Evolutionary conservation across 306 rosid species (phyloP), one percentile per base, ranked within the genome.

Genomic region (Vigna radiata): DNA sequence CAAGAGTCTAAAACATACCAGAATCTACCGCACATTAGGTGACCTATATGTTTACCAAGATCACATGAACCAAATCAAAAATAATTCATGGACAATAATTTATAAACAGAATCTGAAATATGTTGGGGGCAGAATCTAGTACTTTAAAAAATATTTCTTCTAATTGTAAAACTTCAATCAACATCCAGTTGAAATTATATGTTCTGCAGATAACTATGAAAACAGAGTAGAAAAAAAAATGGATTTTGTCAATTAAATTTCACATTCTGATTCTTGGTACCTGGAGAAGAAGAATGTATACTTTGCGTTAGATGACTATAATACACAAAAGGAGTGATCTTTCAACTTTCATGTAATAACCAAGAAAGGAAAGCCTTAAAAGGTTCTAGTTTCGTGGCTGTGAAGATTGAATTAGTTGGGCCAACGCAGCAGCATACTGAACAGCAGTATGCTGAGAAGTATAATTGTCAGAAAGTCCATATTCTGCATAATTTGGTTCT

Each of bases 381-480:
- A 31, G 63, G 52, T 52, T 79, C 90, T 89, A 90, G 66, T 65
- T 89, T 83, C 97, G 85, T 62, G 46, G 33, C 79, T 89, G 97
- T 49, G 83, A 93, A 1, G 96, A 83, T 11, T 91, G 90, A 78
- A 95, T 89, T 18, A 95, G 79, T 54, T 92, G 97, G 72, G 93
- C 91, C 82, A 95, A 81, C 1, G 90, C 89, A 33, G 86, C 84
- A 66, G 96, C 97, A 76, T 92, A 92, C 70, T 92, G 99, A 77
- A 95, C 89, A 3, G 96, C 97, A 2, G 97, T 90, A 77, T 95
- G 99, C 67, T 92, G 97, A 33, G 87, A 64, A 31, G 92, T 85
- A 62, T 88, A 95, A 75, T 31, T 82, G 85, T 92, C 97, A 15
- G 80, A 60, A 37, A 89, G 97, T 46, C 96, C 97, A 76, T 71